Conservation (phyloP, 2,329 filamentous ascomycete species). For the Ophiosphaerella korrae region DNA sequence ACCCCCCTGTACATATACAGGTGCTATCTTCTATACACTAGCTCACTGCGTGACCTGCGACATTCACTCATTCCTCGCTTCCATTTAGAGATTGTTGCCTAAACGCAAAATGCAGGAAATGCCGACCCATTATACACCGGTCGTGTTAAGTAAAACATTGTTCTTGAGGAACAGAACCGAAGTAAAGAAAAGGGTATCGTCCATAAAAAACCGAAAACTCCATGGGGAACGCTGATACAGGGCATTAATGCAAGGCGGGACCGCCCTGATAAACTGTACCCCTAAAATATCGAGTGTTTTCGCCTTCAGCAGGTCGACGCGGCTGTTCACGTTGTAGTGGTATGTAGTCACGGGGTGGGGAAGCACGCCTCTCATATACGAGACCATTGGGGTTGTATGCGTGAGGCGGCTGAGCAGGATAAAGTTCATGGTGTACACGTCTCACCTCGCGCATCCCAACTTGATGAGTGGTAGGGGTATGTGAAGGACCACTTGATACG, state of each 20-base stretch:
- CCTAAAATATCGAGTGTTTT: constrained; percentile 13
- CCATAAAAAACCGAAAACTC: constrained; percentile 22
- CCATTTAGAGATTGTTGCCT: too few relatives aligned
- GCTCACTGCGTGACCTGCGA: too few relatives aligned
- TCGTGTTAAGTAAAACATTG: neutral
- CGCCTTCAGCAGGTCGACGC: constrained; percentile 12
- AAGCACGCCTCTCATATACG: constrained; percentile 15
- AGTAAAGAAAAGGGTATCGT: constrained; percentile 34
- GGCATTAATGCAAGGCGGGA: constrained; percentile 15
- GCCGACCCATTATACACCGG: too few relatives aligned
- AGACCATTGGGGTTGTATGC: constrained; percentile 17
- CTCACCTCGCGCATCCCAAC: constrained; percentile 21
- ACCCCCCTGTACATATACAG: too few relatives aligned
- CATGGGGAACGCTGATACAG: constrained; percentile 8
- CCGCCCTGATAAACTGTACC: constrained; percentile 18
- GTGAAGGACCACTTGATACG: constrained; percentile 12
- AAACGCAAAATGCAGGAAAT: neutral
- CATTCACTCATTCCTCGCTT: too few relatives aligned
- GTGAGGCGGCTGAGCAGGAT: constrained; percentile 11
- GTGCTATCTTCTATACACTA: too few relatives aligned
- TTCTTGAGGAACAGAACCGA: constrained; percentile 11
- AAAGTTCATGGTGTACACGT: constrained; percentile 21
- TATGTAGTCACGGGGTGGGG: constrained; percentile 15
- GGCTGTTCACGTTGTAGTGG: constrained; percentile 14
- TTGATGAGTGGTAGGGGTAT: constrained; percentile 18